Conservation (phyloP, 768 basidiomycete species). For the Amylocystis lapponica region DNA sequence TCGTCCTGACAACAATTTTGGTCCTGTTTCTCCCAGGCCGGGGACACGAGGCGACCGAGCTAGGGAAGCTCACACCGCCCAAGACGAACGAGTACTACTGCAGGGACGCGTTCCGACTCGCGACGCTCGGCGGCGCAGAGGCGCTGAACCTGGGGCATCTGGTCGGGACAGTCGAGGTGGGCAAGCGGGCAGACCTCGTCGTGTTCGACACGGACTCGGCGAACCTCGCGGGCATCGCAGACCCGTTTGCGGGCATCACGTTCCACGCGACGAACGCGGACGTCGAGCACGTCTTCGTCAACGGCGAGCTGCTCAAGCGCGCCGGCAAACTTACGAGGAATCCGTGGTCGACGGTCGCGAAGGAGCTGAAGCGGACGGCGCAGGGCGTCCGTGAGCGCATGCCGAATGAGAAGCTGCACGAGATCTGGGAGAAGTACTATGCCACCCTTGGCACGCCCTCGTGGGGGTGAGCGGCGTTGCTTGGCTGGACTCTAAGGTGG, state of each 20-base stretch:
- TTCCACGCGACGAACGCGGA: conserved; percentile 26
- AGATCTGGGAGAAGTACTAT: conserved; percentile 18
- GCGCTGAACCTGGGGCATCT: conserved; percentile 18
- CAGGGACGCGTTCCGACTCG: conserved; percentile 24
- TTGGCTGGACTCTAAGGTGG: background rate
- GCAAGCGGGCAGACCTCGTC: conserved; percentile 27
- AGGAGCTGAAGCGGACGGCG: conserved; percentile 17
- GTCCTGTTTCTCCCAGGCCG: conserved; percentile 4
- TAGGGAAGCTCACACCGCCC: conserved; percentile 9
- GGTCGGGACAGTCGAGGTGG: conserved; percentile 25
- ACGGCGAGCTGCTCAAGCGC: conserved; percentile 26
- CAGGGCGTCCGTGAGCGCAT: conserved; percentile 15
- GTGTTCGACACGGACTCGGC: conserved; percentile 23
- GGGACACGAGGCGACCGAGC: conserved; percentile 16
- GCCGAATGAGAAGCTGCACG: conserved; percentile 17
- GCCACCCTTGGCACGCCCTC: conserved; percentile 8
- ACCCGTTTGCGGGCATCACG: conserved; percentile 22
- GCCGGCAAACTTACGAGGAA: conserved; percentile 19
- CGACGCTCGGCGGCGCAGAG: conserved; percentile 26
- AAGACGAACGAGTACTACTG: conserved; percentile 16
- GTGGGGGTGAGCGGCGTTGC: background rate
- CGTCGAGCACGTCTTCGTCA: conserved; percentile 25
- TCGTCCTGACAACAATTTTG: background rate
- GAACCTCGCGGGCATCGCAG: conserved; percentile 21
- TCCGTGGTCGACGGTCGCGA: conserved; percentile 21